Percentiles rank a stretch among this genome's conserved stretches.
These are phyloP conservation scores for Aureoboletus auriporus DNA, from an alignment of 768 basidiomycete species.

Conservation along the genomic window DNA sequence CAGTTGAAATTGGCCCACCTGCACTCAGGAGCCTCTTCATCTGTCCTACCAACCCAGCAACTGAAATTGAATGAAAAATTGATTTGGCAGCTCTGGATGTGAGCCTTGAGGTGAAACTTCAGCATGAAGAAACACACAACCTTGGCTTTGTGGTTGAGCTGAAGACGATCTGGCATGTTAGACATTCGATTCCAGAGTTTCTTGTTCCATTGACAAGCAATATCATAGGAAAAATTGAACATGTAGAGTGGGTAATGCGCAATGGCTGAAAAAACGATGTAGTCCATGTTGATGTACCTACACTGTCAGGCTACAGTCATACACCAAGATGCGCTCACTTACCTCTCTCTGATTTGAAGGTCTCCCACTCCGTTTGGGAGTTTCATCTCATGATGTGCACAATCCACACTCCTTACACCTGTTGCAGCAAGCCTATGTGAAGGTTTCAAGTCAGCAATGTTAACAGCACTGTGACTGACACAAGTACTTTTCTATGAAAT, in stretches of 20 bases:
- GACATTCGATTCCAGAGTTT: not conserved
- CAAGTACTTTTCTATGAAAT: slow-evolving; percentile 1
- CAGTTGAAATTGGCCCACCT: not conserved
- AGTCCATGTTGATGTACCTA: not conserved
- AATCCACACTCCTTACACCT: not conserved
- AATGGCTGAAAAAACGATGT: not conserved
- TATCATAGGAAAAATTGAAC: not conserved
- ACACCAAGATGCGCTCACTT: too few species aligned
- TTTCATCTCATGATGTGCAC: not conserved
- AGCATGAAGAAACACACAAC: not conserved
- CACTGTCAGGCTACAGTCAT: too few species aligned
- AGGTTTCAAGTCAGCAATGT: not conserved
- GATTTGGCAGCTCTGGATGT: not conserved
- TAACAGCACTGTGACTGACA: not conserved
- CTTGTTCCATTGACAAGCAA: not conserved
- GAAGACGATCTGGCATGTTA: not conserved
- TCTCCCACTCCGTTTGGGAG: not conserved
- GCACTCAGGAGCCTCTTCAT: not conserved
- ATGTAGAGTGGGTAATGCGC: not conserved
- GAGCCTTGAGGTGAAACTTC: not conserved
- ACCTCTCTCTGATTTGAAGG: slow-evolving; percentile 1
- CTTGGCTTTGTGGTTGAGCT: not conserved
- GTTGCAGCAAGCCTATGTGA: not conserved
- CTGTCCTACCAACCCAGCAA: not conserved
- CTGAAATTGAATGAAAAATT: not conserved